A percentile compares a stretch with the other conserved stretches of the same genome.
Evolutionary conservation across 805 yeast species (phyloP).

Genomic region (Saccharomyces eubayanus): DNA sequence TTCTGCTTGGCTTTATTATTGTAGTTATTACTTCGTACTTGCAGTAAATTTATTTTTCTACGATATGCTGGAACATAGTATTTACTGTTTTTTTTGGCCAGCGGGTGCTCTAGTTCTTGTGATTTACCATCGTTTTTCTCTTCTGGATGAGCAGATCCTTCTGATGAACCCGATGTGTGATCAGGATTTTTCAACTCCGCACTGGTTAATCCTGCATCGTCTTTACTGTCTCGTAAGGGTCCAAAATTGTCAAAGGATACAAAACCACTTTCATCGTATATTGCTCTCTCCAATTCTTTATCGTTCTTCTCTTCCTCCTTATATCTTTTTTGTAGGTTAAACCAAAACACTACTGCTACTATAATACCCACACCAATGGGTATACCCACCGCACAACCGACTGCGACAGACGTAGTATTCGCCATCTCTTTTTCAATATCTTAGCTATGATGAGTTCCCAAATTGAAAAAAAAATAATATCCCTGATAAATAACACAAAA

Average conservation of each 20-base stretch:
- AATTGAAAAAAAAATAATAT: neutral
- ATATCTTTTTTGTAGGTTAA: constrained; percentile 32
- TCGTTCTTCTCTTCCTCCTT: constrained; percentile 34
- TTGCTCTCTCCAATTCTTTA: constrained; percentile 25
- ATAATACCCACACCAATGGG: constrained; percentile 37
- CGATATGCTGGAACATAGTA: constrained; percentile 35
- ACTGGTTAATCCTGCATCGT: neutral
- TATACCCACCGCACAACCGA: constrained; percentile 47
- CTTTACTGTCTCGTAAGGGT: neutral
- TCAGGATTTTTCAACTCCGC: neutral
- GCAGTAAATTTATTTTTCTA: constrained; percentile 26
- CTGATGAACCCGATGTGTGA: neutral
- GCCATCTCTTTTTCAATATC: neutral
- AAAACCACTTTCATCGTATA: constrained; percentile 31
- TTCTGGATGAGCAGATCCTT: neutral
- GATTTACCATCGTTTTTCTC: neutral
- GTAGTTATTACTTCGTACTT: constrained; percentile 2
- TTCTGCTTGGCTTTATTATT: constrained; percentile 6
- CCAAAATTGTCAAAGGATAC: constrained; percentile 23
- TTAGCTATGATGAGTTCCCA: neutral
- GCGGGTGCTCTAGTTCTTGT: neutral
- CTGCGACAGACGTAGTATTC: constrained; percentile 29
- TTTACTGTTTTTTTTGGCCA: constrained; percentile 1
- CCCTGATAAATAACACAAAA: neutral
- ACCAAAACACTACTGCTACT: constrained; percentile 33